phyloP scores from a whole-genome alignment of 208 protist species.

The Tritrichomonas foetus region DNA sequence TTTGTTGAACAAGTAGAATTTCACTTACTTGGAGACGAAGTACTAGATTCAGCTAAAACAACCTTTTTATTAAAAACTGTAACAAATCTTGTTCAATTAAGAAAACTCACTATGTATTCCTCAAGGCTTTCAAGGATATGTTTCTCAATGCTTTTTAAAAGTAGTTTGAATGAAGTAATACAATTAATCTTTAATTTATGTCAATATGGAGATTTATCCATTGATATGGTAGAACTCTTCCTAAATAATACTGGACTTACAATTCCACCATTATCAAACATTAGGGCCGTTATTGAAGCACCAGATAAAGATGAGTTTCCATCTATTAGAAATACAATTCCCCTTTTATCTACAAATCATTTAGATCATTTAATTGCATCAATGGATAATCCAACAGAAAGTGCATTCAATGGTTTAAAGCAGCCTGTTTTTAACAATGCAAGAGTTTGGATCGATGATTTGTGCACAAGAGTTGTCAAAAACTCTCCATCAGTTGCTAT shows the following conservation, averaged over 20 bases:
- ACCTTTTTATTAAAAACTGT: background rate
- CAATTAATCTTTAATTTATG: conserved; percentile 13
- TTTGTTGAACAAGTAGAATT: background rate
- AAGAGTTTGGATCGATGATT: background rate
- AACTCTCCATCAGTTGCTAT: background rate
- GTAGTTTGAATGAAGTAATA: background rate
- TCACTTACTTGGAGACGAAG: background rate
- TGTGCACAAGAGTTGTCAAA: background rate
- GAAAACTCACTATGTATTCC: background rate
- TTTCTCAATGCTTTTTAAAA: background rate
- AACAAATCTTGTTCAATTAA: background rate
- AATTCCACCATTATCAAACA: background rate
- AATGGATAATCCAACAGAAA: background rate
- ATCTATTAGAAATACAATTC: background rate
- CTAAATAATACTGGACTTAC: background rate
- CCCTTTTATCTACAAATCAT: background rate
- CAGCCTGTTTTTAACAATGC: background rate
- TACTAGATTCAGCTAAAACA: background rate
- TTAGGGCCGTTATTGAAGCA: background rate
- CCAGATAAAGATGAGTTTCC: background rate
- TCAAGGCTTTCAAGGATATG: background rate
- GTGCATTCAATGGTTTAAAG: background rate
- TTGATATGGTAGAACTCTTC: background rate
- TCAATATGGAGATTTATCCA: background rate
- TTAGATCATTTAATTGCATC: background rate